These are phyloP conservation scores for Acanthochlamys bracteata DNA, from an alignment of 106 monocot species.

Conservation along the genomic window DNA sequence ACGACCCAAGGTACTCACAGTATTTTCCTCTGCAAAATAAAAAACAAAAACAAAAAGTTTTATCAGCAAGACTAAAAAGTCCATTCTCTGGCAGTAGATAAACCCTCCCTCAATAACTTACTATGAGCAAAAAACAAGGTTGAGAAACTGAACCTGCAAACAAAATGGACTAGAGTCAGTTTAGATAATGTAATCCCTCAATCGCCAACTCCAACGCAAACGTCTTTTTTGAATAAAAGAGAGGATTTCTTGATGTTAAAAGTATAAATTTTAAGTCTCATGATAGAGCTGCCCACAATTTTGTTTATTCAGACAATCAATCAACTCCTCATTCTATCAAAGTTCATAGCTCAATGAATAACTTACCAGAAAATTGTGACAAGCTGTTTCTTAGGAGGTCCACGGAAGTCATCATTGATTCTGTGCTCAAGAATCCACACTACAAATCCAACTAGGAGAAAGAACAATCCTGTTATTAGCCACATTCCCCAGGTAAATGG, in stretches of 20 bases:
- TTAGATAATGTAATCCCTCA: too few species aligned
- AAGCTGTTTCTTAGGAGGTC: conserved; percentile 24
- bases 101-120: conserved; percentile 6
- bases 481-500: conserved; percentile 31
- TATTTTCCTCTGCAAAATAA: conserved; percentile 5
- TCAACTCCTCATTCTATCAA: too few species aligned
- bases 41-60: not conserved
- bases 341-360: not conserved
- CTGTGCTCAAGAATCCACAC: conserved; percentile 44
- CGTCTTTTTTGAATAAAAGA: too few species aligned
- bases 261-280: too few species aligned
- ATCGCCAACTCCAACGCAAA: too few species aligned
- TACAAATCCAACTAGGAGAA: conserved; percentile 22
- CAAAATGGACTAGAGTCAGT: too few species aligned
- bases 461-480: conserved; percentile 24
- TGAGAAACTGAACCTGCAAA: conserved; percentile 35
- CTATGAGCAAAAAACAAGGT: conserved; percentile 35
- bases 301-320: too few species aligned
- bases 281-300: too few species aligned
- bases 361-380: conserved; percentile 27
- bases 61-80: too few species aligned
- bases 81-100: too few species aligned
- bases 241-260: too few species aligned
- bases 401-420: conserved; percentile 29
- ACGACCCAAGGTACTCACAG: conserved; percentile 12